A percentile compares a stretch with the other conserved stretches of the same genome.
Conservation (phyloP, 768 basidiomycete genomes). For the Calocera cornea region DNA sequence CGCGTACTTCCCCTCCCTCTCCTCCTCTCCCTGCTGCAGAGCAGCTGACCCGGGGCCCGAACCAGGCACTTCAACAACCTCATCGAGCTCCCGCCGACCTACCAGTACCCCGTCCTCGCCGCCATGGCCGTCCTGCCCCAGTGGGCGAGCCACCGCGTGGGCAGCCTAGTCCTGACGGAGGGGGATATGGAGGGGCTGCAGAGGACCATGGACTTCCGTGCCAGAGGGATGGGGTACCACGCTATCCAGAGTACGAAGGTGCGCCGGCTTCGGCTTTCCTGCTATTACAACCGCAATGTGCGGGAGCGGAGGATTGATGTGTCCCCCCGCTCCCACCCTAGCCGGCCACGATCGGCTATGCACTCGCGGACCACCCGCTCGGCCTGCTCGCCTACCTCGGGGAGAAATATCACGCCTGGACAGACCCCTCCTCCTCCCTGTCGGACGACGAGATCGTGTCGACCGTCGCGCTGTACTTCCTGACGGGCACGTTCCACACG, state of each 20-base stretch:
- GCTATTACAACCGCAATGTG: no score
- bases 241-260: not conserved
- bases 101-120: not conserved
- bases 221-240: not conserved
- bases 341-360: constrained; percentile 20
- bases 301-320: not conserved
- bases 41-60: not conserved
- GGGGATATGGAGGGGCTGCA: not conserved
- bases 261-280: not conserved
- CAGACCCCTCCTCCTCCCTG: not conserved
- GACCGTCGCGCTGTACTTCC: constrained; percentile 15
- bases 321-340: no score
- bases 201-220: not conserved
- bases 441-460: constrained; percentile 10
- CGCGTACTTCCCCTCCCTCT: not conserved
- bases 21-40: not conserved
- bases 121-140: not conserved
- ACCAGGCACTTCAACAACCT: constrained; percentile 2
- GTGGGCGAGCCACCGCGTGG: not conserved
- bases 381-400: constrained; percentile 21
- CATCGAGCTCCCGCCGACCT: not conserved
- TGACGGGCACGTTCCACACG: constrained; percentile 13
- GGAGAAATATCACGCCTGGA: constrained; percentile 14
- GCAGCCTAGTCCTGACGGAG: not conserved
- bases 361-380: constrained; percentile 20